These are phyloP conservation scores for Prunus kanzakura DNA, from an alignment of 306 rosid genomes.

Conservation along the genomic window DNA sequence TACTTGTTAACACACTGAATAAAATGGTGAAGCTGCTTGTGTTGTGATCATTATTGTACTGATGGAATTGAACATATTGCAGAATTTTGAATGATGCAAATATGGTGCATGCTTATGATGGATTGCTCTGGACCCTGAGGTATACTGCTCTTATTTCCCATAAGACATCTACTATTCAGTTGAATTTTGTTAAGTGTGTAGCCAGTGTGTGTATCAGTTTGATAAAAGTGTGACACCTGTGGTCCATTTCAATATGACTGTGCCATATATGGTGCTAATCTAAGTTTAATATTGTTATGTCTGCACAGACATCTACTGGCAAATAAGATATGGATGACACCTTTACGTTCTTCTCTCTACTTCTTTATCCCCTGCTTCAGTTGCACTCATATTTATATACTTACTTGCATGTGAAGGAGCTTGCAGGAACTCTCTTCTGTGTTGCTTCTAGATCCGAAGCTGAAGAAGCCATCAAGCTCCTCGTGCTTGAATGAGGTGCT, in stretches of 20 bases:
- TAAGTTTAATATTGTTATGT: slow-evolving; percentile 1
- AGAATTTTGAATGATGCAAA: slow-evolving; percentile 85
- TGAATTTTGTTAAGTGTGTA: slow-evolving; percentile 10
- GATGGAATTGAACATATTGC: slow-evolving; percentile 40
- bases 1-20: neutral
- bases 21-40: neutral
- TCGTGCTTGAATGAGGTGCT: slow-evolving; percentile 56
- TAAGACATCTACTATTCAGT: slow-evolving; percentile 17
- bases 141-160: slow-evolving; percentile 35
- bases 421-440: slow-evolving; percentile 83
- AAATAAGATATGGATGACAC: slow-evolving; percentile 5
- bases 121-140: slow-evolving; percentile 88
- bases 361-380: slow-evolving; percentile 5
- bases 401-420: slow-evolving; percentile 56
- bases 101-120: slow-evolving; percentile 72
- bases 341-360: slow-evolving; percentile 12
- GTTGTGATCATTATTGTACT: slow-evolving; percentile 17
- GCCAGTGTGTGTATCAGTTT: neutral
- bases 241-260: neutral
- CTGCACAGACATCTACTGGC: neutral
- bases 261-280: slow-evolving; percentile 1
- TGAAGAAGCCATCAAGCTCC: slow-evolving; percentile 37
- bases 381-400: slow-evolving; percentile 35
- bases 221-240: neutral
- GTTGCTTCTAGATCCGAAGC: slow-evolving; percentile 46